Percentiles rank a stretch among this genome's conserved stretches.
Conservation (phyloP, 2,329 filamentous ascomycete genomes). For the Colletotrichum melonis region DNA sequence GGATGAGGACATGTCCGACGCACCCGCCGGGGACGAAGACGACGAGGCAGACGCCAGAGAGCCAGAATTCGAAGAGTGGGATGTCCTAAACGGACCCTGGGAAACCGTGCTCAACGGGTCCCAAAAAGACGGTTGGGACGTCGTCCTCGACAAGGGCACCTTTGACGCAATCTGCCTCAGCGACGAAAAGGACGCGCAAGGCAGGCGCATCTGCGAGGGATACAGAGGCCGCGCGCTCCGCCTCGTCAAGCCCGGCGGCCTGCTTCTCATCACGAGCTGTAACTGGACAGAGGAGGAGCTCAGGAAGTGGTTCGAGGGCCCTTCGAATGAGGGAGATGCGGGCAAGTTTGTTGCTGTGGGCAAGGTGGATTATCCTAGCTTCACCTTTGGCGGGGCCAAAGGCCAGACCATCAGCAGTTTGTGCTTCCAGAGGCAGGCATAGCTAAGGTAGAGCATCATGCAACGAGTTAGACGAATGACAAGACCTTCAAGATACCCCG, state of each 20-base stretch:
- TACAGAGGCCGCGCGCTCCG: slow-evolving; percentile 77
- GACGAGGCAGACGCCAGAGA: slow-evolving; percentile 23
- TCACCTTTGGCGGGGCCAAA: slow-evolving; percentile 88
- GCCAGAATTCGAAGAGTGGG: slow-evolving; percentile 68
- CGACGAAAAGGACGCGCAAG: slow-evolving; percentile 62
- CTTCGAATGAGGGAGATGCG: slow-evolving; percentile 40
- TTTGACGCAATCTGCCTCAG: slow-evolving; percentile 94
- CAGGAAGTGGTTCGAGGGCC: slow-evolving; percentile 77
- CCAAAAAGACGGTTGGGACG: slow-evolving; percentile 75
- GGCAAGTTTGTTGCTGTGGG: slow-evolving; percentile 70
- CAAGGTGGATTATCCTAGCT: slow-evolving; percentile 83
- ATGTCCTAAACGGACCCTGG: slow-evolving; percentile 64
- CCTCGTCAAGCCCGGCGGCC: slow-evolving; percentile 77
- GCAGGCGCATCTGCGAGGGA: slow-evolving; percentile 75
- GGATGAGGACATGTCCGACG: slow-evolving; percentile 38
- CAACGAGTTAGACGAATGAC: slow-evolving; percentile 19
- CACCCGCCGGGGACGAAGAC: slow-evolving; percentile 38
- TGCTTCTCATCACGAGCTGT: slow-evolving; percentile 91
- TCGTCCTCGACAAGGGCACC: slow-evolving; percentile 97
- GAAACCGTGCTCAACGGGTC: slow-evolving; percentile 45
- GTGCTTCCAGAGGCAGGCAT: slow-evolving; percentile 71
- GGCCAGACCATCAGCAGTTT: slow-evolving; percentile 91
- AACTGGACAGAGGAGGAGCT: slow-evolving; percentile 98
- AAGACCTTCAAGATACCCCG: slow-evolving; percentile 12
- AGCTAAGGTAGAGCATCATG: slow-evolving; percentile 1